Base-by-base conservation (phyloP, 179 eudicot species). In the Actinidia polygama region DNA sequence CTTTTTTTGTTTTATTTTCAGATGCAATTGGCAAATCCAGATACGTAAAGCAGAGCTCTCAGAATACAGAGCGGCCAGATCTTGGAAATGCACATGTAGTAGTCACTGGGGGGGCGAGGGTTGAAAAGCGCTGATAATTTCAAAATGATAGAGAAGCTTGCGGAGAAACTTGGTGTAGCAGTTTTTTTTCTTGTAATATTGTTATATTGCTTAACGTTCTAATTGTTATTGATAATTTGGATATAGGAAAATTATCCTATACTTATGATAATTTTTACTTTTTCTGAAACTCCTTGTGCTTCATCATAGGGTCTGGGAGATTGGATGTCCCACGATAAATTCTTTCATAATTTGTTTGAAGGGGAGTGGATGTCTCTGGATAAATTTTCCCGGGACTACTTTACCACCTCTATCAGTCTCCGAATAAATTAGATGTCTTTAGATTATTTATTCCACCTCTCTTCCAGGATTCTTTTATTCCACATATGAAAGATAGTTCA, bases 81-180 rank as follows among this genome's bases (percentile, higher is more conserved):
- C 96, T 96, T 75, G 98, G 96, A 80, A 96, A 85, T 90, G 99
- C 99, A 78, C 97, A 92, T 50, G 80, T 96, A 80, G 98, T 96
- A 51, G 87, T 94, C 81, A 92, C 99, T 61, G 99, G 98, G 64
- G n/a, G 99, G 99, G 53, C 90, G 99, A 79, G 99, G 88, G 46
- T 80, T 96, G 84, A 96, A 96, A 87, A 96, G 91, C 76, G 90
- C 96, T 78, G 97, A 96, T 80, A 96, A 96, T 84, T 94, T 96
- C 77, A 93, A 90, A 88, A 83, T 96, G 97, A 80, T 96, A 64
- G 99, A 96, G 85, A 90, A 92, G 86, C 97, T 96, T 89, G 99
- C 99, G 57, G 98, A 94, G 89, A 96, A 94, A 88, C 96, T 96
- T 86, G 96, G 96, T n/a, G 99, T 94, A 30, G 99, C 98, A 91